These are phyloP conservation scores for Aspergillus sp. DNA, from an alignment of 2,329 filamentous ascomycete genomes.

Conservation along the genomic window DNA sequence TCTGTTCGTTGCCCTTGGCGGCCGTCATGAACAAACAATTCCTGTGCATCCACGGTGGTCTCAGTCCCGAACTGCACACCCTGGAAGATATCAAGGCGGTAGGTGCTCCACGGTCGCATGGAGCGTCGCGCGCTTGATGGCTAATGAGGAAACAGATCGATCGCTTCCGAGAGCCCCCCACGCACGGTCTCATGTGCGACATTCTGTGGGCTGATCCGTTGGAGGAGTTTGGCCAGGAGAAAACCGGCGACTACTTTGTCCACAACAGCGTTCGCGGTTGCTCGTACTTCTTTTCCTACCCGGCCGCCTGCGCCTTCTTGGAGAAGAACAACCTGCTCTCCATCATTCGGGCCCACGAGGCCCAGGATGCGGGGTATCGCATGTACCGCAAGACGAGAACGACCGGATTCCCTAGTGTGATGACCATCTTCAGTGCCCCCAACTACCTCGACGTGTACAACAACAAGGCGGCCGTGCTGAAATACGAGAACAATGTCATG, in stretches of 20 bases:
- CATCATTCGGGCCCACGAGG: constrained; percentile 95
- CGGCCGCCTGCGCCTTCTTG: constrained; percentile 91
- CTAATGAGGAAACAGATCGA: constrained; percentile 66
- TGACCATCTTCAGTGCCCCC: constrained; percentile 99
- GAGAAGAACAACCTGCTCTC: constrained; percentile 99
- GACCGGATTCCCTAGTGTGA: constrained; percentile 96
- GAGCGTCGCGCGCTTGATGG: background rate
- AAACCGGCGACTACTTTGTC: constrained; percentile 94
- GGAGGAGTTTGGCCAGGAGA: constrained; percentile 98
- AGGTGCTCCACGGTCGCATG: constrained; percentile 34
- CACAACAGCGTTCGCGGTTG: constrained; percentile 98
- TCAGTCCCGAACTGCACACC: constrained; percentile 94
- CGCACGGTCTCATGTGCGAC: constrained; percentile 97
- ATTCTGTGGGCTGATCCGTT: constrained; percentile 98
- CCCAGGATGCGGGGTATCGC: constrained; percentile 95
- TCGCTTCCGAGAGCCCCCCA: constrained; percentile 94
- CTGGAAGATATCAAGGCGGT: constrained; percentile 90
- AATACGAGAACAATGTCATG: constrained; percentile 99
- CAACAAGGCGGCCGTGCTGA: constrained; percentile 98
- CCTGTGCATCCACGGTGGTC: constrained; percentile 92
- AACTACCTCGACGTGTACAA: constrained; percentile 99
- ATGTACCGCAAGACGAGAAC: constrained; percentile 99
- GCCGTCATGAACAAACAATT: constrained; percentile 99
- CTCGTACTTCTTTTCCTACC: constrained; percentile 99
- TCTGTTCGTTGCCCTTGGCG: constrained; percentile 88